phyloP scores from a whole-genome alignment of 2,329 filamentous ascomycete species.

The Microascus cirrosus region DNA sequence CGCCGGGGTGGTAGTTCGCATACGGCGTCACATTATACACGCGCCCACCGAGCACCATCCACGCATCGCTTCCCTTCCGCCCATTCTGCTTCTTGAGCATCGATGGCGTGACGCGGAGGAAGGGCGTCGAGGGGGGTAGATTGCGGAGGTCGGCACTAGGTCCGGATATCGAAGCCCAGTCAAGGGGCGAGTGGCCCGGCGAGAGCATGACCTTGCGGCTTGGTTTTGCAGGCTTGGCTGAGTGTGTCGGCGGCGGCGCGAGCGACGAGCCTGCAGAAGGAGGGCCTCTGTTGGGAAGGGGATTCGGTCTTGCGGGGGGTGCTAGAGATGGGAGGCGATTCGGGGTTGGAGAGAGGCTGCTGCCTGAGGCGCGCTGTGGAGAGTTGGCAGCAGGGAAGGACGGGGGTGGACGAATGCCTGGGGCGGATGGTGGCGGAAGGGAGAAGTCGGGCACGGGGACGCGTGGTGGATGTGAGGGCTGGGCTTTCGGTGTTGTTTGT shows the following conservation, averaged over 20 bases:
- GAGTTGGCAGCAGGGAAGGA: constrained; percentile 41
- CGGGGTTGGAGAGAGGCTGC: constrained; percentile 26
- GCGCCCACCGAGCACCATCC: constrained; percentile 79
- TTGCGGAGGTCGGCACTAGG: constrained; percentile 58
- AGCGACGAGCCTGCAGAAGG: constrained; percentile 29
- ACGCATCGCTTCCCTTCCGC: constrained; percentile 74
- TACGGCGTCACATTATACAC: constrained; percentile 95
- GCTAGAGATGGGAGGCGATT: constrained; percentile 16
- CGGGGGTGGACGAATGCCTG: constrained; percentile 10
- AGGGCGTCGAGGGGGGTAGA: constrained; percentile 35
- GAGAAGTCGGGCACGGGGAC: constrained; percentile 19
- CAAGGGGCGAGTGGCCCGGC: constrained; percentile 89
- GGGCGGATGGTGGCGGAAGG: constrained; percentile 11
- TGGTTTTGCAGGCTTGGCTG: constrained; percentile 39
- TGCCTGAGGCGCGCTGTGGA: constrained; percentile 32
- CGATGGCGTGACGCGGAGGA: constrained; percentile 69
- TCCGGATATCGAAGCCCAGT: constrained; percentile 76
- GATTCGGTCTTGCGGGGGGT: constrained; percentile 40
- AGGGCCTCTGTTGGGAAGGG: constrained; percentile 27
- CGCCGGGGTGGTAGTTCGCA: constrained; percentile 81
- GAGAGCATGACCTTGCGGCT: constrained; percentile 65
- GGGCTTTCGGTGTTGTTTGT: constrained; percentile 42
- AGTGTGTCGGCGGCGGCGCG: constrained; percentile 44
- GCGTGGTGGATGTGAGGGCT: constrained; percentile 13
- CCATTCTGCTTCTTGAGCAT: constrained; percentile 72